A percentile compares a stretch with the other conserved stretches of the same genome.
phyloP scores from a whole-genome alignment of 1,284 basidiomycete species.

The Malassezia cuniculi region DNA sequence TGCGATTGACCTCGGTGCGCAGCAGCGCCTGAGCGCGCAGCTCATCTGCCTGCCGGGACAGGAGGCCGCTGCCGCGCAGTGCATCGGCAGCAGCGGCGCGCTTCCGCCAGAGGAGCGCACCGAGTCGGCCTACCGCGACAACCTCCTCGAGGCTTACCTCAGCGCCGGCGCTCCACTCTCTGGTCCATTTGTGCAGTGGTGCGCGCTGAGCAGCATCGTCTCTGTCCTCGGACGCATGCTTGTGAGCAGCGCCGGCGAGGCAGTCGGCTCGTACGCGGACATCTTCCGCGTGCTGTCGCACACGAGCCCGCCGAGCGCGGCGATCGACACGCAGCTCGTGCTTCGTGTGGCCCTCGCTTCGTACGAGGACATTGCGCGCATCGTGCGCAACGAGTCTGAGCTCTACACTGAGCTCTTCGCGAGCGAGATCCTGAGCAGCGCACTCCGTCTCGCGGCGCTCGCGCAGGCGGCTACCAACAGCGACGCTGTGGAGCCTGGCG shows the following conservation, averaged over 20 bases:
- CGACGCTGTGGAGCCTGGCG: conserved; percentile 33
- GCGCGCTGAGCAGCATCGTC: conserved; percentile 69
- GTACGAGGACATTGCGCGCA: not conserved
- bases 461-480: conserved; percentile 60
- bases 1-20: conserved; percentile 53
- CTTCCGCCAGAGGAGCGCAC: conserved; percentile 19
- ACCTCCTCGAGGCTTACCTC: conserved; percentile 65
- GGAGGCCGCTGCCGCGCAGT: conserved; percentile 47
- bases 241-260: conserved; percentile 23
- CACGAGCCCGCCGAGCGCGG: conserved; percentile 69
- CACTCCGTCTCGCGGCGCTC: conserved; percentile 72
- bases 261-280: not conserved
- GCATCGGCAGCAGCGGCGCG: conserved; percentile 21
- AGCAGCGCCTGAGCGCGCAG: conserved; percentile 47
- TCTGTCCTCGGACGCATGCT: conserved; percentile 66
- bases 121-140: conserved; percentile 37
- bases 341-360: conserved; percentile 22
- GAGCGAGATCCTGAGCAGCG: conserved; percentile 24
- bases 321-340: conserved; percentile 67
- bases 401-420: conserved; percentile 21
- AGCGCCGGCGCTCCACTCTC: conserved; percentile 63
- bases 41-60: conserved; percentile 44
- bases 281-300: conserved; percentile 2
- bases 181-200: conserved; percentile 74
- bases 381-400: not conserved